Evolutionary conservation across 2,329 filamentous ascomycete species (phyloP).

Genomic region (Hypoxylon sp.): DNA sequence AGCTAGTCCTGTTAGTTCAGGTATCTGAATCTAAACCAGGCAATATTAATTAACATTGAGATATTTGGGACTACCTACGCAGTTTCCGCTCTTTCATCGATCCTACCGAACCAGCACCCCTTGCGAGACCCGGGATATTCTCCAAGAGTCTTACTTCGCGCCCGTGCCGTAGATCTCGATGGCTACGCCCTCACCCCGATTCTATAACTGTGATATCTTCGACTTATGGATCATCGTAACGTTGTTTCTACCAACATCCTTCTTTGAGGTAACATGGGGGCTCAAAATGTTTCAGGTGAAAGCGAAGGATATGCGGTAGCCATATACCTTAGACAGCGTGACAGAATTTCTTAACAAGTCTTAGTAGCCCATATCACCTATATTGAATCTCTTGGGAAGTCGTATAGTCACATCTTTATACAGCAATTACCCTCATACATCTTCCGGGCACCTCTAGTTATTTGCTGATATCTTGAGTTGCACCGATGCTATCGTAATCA

Average conservation of each 20-base stretch:
- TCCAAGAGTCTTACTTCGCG: conserved; percentile 14
- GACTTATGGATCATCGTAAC: background rate
- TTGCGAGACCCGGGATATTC: conserved; percentile 5
- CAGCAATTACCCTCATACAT: conserved; percentile 2
- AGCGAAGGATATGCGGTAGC: background rate
- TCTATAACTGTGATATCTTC: conserved; percentile 2
- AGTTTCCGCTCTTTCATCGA: background rate
- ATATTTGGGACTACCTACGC: conserved; percentile 7
- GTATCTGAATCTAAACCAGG: background rate
- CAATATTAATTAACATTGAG: conserved; percentile 7
- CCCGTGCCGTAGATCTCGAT: conserved; percentile 9
- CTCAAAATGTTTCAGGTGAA: conserved; percentile 20
- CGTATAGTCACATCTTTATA: conserved; percentile 15
- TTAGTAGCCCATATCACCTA: background rate
- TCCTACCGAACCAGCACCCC: background rate
- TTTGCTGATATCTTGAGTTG: background rate
- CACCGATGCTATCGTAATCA: background rate
- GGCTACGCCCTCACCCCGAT: background rate
- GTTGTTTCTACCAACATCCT: conserved; percentile 7
- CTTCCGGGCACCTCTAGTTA: background rate
- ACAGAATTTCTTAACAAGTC: background rate
- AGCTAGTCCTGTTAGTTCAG: background rate
- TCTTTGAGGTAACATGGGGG: conserved; percentile 13
- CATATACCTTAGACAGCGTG: background rate
- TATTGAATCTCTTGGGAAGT: conserved; percentile 9